These are phyloP conservation scores for Trichoderma oligosporum DNA, from an alignment of 2,329 filamentous ascomycete genomes.

Conservation along the genomic window DNA sequence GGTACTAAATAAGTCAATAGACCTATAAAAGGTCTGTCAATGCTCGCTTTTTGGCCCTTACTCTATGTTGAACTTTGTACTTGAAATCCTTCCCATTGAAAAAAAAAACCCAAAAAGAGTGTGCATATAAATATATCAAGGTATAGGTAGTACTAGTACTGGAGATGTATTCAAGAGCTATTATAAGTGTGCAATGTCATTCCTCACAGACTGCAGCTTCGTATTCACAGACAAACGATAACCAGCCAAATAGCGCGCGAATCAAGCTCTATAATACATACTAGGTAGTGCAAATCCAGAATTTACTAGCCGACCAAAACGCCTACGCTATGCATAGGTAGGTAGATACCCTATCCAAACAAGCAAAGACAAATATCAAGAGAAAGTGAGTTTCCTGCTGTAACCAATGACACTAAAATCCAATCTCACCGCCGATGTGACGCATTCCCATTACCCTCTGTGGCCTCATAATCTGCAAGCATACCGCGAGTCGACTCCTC, in stretches of 20 bases:
- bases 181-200: too few species aligned
- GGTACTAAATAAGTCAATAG: too few species aligned
- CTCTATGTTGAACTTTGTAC: too few species aligned
- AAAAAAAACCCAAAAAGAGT: too few species aligned
- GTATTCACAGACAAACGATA: neutral
- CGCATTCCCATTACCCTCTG: constrained; percentile 2
- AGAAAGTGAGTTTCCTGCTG: neutral
- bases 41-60: too few species aligned
- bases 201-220: neutral
- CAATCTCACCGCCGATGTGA: constrained; percentile 5
- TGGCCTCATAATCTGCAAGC: constrained; percentile 21
- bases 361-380: neutral
- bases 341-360: neutral
- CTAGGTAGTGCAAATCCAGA: constrained; percentile 1
- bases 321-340: constrained; percentile 27
- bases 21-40: too few species aligned
- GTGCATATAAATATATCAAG: too few species aligned
- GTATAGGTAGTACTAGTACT: neutral
- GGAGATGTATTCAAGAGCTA: neutral
- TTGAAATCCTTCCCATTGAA: too few species aligned
- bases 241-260: neutral
- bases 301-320: constrained; percentile 18
- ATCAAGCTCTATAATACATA: neutral
- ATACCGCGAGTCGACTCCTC: constrained; percentile 25
- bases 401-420: neutral